A percentile compares a stretch with the other conserved stretches of the same genome.
phyloP scores from a whole-genome alignment of 441 rosid genomes.

The Lepidium campestre region DNA sequence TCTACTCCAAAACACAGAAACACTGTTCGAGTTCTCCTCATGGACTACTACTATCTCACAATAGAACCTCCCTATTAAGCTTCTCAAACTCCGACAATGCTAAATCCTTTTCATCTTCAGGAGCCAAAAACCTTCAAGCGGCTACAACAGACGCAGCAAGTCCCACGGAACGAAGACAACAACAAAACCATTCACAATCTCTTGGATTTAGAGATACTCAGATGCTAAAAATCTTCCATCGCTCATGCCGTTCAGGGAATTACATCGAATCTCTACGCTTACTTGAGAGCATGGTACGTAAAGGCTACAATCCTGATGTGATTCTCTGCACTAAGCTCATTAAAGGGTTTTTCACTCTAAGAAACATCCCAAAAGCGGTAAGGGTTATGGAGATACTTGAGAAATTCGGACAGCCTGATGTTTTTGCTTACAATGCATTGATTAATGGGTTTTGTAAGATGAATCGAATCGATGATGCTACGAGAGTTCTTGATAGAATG shows the following conservation, averaged over 20 bases:
- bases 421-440: slow-evolving; percentile 68
- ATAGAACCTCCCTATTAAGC: slow-evolving; percentile 8
- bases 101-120: slow-evolving; percentile 14
- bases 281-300: slow-evolving; percentile 58
- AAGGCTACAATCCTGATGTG: slow-evolving; percentile 62
- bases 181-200: slow-evolving; percentile 38
- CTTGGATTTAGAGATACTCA: slow-evolving; percentile 50
- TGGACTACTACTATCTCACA: neutral
- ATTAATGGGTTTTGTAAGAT: slow-evolving; percentile 76
- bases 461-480: slow-evolving; percentile 48
- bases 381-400: slow-evolving; percentile 79
- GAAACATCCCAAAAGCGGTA: slow-evolving; percentile 50
- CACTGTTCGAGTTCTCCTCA: slow-evolving; percentile 1
- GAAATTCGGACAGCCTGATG: slow-evolving; percentile 63
- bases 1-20: slow-evolving; percentile 17
- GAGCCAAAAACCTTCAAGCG: slow-evolving; percentile 21
- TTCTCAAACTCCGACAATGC: slow-evolving; percentile 25
- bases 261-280: slow-evolving; percentile 65
- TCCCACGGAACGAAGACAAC: neutral
- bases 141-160: slow-evolving; percentile 34
- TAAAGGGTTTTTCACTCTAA: slow-evolving; percentile 54
- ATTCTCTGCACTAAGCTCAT: slow-evolving; percentile 71
- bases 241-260: slow-evolving; percentile 53
- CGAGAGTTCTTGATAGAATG: slow-evolving; percentile 60
- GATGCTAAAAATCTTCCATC: slow-evolving; percentile 43